phyloP scores from a whole-genome alignment of 108 stramenopile genomes.

The Pseudonitzschia delicatissima region DNA sequence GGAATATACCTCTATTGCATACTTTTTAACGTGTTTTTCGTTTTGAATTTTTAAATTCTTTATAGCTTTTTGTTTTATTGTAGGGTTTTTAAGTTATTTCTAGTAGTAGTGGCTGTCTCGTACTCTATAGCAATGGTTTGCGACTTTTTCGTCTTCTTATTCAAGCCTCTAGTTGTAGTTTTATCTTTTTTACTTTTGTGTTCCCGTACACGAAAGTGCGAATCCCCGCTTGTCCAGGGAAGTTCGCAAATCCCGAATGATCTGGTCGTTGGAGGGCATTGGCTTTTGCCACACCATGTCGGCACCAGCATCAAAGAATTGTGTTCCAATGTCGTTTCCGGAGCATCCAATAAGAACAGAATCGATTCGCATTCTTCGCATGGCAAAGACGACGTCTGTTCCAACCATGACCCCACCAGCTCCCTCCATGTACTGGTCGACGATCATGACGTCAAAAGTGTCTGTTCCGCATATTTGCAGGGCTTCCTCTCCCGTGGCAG shows the following conservation, averaged over 20 bases:
- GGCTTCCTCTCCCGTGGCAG: constrained; percentile 65
- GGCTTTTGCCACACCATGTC: constrained; percentile 67
- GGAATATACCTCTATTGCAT: no score
- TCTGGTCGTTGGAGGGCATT: constrained; percentile 51
- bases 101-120: no score
- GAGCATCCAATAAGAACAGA: constrained; percentile 67
- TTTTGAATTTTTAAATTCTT: no score
- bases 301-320: constrained; percentile 58
- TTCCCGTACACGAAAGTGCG: no score
- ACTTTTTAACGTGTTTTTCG: no score
- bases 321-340: constrained; percentile 61
- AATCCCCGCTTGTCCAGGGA: constrained; percentile 13
- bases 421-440: constrained; percentile 71
- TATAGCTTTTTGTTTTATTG: no score
- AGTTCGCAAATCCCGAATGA: constrained; percentile 41
- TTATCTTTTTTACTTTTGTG: no score
- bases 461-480: constrained; percentile 43
- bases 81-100: no score
- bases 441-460: constrained; percentile 59
- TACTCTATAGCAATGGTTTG: no score
- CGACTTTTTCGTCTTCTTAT: no score
- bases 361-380: constrained; percentile 56
- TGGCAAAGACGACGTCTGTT: constrained; percentile 63
- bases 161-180: no score
- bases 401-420: constrained; percentile 75